Conservation (phyloP, 257 asterid species). For the Gardenia jasminoides region DNA sequence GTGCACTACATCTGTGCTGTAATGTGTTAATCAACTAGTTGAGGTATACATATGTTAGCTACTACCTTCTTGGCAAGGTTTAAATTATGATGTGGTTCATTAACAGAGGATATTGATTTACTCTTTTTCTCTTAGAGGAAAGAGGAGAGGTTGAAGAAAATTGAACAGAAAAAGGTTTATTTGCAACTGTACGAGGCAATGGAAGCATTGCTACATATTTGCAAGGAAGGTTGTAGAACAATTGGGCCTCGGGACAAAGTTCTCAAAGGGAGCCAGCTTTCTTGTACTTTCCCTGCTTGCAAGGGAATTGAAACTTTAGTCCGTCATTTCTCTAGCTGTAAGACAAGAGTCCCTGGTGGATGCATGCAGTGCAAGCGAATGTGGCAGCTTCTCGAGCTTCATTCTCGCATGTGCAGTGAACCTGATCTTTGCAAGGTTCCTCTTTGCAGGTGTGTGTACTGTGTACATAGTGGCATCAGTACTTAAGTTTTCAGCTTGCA, state of each 20-base stretch:
- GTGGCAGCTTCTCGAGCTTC: constrained; percentile 95
- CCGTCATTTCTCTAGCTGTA: constrained; percentile 75
- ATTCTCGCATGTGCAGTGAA: constrained; percentile 73
- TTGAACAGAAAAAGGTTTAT: constrained; percentile 73
- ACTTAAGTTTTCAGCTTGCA: not conserved
- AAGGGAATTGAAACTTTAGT: constrained; percentile 76
- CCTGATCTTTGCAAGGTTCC: constrained; percentile 88
- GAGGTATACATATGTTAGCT: not conserved
- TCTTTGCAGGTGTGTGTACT: constrained; percentile 66
- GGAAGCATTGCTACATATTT: constrained; percentile 89
- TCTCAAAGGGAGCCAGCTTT: constrained; percentile 51
- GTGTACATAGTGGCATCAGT: too few species aligned
- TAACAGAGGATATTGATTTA: constrained; percentile 9
- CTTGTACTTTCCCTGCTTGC: constrained; percentile 73
- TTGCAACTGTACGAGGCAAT: constrained; percentile 84
- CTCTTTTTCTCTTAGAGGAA: constrained; percentile 50
- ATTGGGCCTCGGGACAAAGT: constrained; percentile 81
- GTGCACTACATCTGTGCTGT: not conserved
- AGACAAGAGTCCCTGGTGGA: constrained; percentile 78
- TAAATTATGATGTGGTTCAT: not conserved
- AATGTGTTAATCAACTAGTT: not conserved
- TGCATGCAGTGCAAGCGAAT: constrained; percentile 83
- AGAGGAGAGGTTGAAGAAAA: constrained; percentile 64
- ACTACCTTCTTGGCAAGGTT: not conserved
- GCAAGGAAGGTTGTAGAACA: constrained; percentile 85